Percentiles rank a stretch among this genome's conserved stretches.
These are phyloP conservation scores for Penicillium olsonii DNA, from an alignment of 2,329 filamentous ascomycete genomes.

Conservation along the genomic window DNA sequence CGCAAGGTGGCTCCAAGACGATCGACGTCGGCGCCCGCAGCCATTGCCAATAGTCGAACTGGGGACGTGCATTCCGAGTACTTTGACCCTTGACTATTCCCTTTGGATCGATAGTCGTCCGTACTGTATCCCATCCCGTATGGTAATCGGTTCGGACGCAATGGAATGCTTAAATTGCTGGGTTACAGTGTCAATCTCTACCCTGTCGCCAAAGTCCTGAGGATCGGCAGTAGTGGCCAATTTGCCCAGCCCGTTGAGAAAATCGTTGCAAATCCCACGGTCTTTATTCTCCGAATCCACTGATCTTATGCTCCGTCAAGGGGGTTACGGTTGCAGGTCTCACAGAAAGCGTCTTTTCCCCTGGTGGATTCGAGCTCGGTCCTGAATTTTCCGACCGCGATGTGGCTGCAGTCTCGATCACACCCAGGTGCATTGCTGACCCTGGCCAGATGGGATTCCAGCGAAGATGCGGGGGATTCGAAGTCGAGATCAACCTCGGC, in stretches of 20 bases:
- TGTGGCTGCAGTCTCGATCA: constrained; percentile 33
- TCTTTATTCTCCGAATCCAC: constrained; percentile 23
- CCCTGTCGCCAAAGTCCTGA: not conserved
- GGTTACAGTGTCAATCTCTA: not conserved
- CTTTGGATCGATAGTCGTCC: not conserved
- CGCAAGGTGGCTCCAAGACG: constrained; percentile 29
- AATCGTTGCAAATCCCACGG: constrained; percentile 1
- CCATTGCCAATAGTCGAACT: constrained; percentile 40
- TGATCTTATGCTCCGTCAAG: constrained; percentile 24
- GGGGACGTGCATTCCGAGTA: constrained; percentile 31
- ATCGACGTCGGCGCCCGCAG: constrained; percentile 39
- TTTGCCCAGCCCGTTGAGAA: not conserved
- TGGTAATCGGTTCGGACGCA: not conserved
- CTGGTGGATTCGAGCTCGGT: too few species aligned
- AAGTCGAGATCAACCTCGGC: too few species aligned
- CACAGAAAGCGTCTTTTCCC: constrained; percentile 7
- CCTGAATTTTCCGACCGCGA: constrained; percentile 25
- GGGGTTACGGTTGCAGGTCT: constrained; percentile 30
- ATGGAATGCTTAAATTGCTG: not conserved
- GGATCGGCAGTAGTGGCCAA: not conserved
- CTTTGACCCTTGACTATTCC: constrained; percentile 26
- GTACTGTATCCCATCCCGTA: too few species aligned
- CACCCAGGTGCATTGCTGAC: constrained; percentile 17
- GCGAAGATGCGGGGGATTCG: too few species aligned
- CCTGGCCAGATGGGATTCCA: too few species aligned